A percentile compares a stretch with the other conserved stretches of the same genome.
phyloP scores from a whole-genome alignment of 768 basidiomycete genomes.

The Lyophyllum atratum region DNA sequence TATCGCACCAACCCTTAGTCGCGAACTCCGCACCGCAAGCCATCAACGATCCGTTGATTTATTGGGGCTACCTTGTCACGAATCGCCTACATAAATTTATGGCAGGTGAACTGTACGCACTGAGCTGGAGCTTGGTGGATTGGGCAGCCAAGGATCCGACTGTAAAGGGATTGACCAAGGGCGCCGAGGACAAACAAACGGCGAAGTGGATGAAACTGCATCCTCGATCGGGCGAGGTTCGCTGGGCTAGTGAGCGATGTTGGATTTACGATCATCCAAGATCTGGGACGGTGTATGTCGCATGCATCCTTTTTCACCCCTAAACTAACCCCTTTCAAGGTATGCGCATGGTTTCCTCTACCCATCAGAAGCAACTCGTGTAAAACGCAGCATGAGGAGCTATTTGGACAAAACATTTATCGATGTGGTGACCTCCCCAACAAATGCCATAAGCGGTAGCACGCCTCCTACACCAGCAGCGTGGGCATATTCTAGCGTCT shows the following conservation, averaged over 20 bases:
- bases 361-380: constrained; percentile 80
- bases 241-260: constrained; percentile 91
- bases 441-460: constrained; percentile 26
- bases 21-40: constrained; percentile 10
- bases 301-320: constrained; percentile 2
- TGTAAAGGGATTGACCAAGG: constrained; percentile 66
- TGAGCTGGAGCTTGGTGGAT: constrained; percentile 85
- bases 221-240: constrained; percentile 73
- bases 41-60: constrained; percentile 68
- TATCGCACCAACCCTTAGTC: background rate
- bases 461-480: constrained; percentile 45
- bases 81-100: constrained; percentile 88
- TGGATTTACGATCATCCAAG: constrained; percentile 99
- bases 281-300: constrained; percentile 83
- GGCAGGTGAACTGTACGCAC: constrained; percentile 91
- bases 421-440: constrained; percentile 31
- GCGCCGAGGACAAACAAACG: constrained; percentile 93
- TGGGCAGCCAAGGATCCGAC: constrained; percentile 80
- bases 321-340: constrained; percentile 36
- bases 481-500: constrained; percentile 63
- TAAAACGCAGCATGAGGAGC: constrained; percentile 56
- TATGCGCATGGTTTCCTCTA: constrained; percentile 96
- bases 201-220: constrained; percentile 91
- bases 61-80: constrained; percentile 91
- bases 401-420: constrained; percentile 49